These are phyloP conservation scores for Colletotrichum gloeosporioides DNA, from an alignment of 2,329 filamentous ascomycete species.

Conservation along the genomic window DNA sequence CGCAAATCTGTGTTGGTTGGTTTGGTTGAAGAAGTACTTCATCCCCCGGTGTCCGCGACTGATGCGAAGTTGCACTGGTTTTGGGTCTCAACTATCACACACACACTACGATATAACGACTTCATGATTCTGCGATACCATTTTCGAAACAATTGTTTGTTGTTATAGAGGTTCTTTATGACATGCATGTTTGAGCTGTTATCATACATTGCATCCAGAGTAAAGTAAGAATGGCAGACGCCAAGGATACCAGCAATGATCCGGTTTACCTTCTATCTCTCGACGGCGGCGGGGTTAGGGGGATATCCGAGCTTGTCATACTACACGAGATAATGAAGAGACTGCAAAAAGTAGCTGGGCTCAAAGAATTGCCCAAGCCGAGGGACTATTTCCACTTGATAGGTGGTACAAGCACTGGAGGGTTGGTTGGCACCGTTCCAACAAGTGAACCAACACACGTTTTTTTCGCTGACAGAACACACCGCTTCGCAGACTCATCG, in stretches of 20 bases:
- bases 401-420: conserved; percentile 35
- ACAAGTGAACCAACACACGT: not conserved
- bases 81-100: not conserved
- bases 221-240: not conserved
- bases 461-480: not conserved
- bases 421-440: conserved; percentile 17
- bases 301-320: conserved; percentile 30
- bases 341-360: conserved; percentile 15
- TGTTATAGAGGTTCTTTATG: not conserved
- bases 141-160: too few species aligned
- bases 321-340: conserved; percentile 29
- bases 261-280: conserved; percentile 18
- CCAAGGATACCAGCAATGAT: not conserved
- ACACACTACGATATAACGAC: not conserved
- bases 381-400: conserved; percentile 33
- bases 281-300: conserved; percentile 1
- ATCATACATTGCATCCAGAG: not conserved
- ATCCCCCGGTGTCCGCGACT: not conserved
- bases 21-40: not conserved
- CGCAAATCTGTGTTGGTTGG: not conserved
- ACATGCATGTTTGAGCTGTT: not conserved
- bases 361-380: conserved; percentile 25
- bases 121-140: not conserved
- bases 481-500: conserved; percentile 41
- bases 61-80: not conserved